phyloP scores from a whole-genome alignment of 2,329 filamentous ascomycete genomes.

The Sporothrix curviconia region DNA sequence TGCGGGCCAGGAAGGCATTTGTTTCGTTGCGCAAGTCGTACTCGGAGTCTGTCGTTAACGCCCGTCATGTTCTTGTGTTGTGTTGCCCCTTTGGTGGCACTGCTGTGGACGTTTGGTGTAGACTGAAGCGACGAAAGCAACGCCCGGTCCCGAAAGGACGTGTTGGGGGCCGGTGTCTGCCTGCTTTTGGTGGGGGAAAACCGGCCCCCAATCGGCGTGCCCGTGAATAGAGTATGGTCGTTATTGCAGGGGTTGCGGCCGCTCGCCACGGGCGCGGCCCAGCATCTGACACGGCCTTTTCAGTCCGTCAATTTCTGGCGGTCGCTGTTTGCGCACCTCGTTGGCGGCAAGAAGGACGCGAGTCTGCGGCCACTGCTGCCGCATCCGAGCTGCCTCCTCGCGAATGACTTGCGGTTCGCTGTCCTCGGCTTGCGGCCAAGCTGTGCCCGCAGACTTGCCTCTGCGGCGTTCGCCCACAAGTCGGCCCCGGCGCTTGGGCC shows the following conservation, averaged over 20 bases:
- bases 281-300: conserved; percentile 76
- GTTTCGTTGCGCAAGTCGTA: conserved; percentile 79
- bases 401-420: conserved; percentile 68
- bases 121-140: not conserved
- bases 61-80: too few relatives aligned
- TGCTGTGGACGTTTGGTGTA: not conserved
- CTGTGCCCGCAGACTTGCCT: conserved; percentile 62
- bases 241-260: conserved; percentile 47
- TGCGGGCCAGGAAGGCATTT: conserved; percentile 82
- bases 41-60: conserved; percentile 30
- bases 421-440: conserved; percentile 71
- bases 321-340: conserved; percentile 84
- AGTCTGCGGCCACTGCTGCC: conserved; percentile 73
- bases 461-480: conserved; percentile 60
- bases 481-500: conserved; percentile 48
- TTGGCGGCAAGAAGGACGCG: conserved; percentile 82
- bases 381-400: conserved; percentile 75
- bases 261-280: conserved; percentile 54
- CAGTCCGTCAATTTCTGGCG: conserved; percentile 77
- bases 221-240: conserved; percentile 53
- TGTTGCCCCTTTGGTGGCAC: not conserved
- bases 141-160: too few relatives aligned
- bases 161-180: conserved; percentile 33
- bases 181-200: conserved; percentile 34
- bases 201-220: conserved; percentile 26